Percentiles rank a stretch among this genome's conserved stretches.
Conservation (phyloP, 768 basidiomycete genomes). For the Pleurotus tuoliensis region DNA sequence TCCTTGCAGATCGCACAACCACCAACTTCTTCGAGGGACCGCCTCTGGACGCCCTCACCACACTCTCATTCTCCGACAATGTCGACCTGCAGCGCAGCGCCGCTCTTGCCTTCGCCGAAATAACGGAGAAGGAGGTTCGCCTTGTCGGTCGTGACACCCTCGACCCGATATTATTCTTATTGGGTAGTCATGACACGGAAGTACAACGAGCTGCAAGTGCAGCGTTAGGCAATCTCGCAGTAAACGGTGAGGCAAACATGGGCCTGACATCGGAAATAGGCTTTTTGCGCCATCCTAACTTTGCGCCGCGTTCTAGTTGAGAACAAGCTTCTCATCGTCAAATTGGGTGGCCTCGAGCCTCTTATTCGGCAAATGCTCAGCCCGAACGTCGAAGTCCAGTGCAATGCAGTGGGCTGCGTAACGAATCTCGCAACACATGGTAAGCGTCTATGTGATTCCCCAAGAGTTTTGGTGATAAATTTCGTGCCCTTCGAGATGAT, state of each 20-base stretch:
- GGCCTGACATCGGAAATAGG: too few relatives aligned
- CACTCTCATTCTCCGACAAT: conserved; percentile 97
- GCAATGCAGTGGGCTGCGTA: conserved; percentile 98
- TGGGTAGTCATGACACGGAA: conserved; percentile 97
- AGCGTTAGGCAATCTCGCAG: conserved; percentile 94
- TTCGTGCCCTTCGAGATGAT: conserved; percentile 61
- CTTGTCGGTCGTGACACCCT: conserved; percentile 95
- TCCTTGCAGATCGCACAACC: conserved; percentile 80
- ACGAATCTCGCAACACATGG: conserved; percentile 99
- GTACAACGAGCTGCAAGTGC: conserved; percentile 98
- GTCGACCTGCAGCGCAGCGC: conserved; percentile 98
- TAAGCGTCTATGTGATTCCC: conserved; percentile 32
- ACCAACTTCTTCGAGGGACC: conserved; percentile 98
- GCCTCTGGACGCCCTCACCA: conserved; percentile 90
- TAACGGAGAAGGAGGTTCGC: conserved; percentile 98
- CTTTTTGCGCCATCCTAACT: too few relatives aligned
- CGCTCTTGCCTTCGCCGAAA: conserved; percentile 97
- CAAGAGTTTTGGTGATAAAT: background rate
- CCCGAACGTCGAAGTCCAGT: conserved; percentile 98
- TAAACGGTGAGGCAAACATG: conserved; percentile 74
- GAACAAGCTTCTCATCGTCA: conserved; percentile 98
- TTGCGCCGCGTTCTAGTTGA: conserved; percentile 57
- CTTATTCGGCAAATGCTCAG: conserved; percentile 98
- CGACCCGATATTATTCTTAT: conserved; percentile 95
- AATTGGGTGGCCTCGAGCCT: conserved; percentile 95